Evolutionary conservation across 352 stramenopile genomes (phyloP).

Genomic region (Phytopythium ostracodes): DNA sequence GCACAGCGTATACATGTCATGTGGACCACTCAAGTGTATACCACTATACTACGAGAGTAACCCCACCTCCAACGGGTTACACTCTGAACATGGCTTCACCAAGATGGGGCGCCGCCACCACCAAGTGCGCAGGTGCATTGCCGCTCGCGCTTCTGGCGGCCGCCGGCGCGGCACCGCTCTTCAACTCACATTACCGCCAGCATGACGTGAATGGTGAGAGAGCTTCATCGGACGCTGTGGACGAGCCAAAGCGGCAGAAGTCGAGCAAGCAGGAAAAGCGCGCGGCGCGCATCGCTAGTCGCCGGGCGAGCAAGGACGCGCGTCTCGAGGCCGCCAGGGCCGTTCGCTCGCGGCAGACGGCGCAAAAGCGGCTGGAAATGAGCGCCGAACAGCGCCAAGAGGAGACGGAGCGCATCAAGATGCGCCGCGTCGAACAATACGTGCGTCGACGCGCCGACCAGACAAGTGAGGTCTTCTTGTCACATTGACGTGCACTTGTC

Average conservation of each 20-base stretch:
- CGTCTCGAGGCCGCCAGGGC: conserved; percentile 21
- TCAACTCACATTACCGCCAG: neutral
- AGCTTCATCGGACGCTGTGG: neutral
- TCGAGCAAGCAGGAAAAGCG: conserved; percentile 12
- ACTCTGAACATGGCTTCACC: no score
- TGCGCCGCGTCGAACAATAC: conserved; percentile 77
- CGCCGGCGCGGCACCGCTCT: neutral
- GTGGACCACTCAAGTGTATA: conserved; percentile 8
- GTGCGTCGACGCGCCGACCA: conserved; percentile 19
- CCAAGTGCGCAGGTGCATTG: neutral
- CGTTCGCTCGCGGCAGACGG: conserved; percentile 9
- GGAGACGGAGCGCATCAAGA: conserved; percentile 49
- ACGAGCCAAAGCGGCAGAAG: neutral
- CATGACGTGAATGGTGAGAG: neutral
- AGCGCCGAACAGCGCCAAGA: conserved; percentile 44
- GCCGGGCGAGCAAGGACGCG: conserved; percentile 31
- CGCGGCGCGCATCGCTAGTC: conserved; percentile 16
- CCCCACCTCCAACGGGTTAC: no score
- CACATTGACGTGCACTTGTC: neutral
- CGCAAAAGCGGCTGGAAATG: conserved; percentile 16
- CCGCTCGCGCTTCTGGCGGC: conserved; percentile 3
- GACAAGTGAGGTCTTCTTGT: neutral
- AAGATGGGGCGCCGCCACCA: no score
- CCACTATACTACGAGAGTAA: no score
- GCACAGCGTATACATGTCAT: neutral